A percentile compares a stretch with the other conserved stretches of the same genome.
Evolutionary conservation across 257 asterid species (phyloP).

Genomic region (Rehmannia glutinosa): DNA sequence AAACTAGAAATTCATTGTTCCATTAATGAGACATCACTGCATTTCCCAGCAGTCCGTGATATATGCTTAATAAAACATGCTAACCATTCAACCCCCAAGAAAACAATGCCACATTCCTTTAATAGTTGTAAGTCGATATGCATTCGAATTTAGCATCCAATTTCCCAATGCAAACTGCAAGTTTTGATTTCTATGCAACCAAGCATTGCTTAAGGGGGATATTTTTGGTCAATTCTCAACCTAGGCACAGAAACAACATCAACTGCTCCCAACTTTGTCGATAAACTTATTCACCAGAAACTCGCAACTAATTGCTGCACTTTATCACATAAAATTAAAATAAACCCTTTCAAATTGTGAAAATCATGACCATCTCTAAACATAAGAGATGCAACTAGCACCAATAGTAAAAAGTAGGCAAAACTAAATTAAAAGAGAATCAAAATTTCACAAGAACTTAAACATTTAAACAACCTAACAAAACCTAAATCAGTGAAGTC

Average conservation of each 20-base stretch:
- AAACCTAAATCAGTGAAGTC: neutral
- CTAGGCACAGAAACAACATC: too few species aligned
- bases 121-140: neutral
- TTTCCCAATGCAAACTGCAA: neutral
- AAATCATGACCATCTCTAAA: neutral
- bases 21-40: too few species aligned
- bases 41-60: neutral
- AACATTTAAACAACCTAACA: constrained; percentile 3
- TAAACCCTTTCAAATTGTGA: too few species aligned
- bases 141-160: neutral
- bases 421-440: neutral
- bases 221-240: too few species aligned
- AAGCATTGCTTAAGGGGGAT: neutral
- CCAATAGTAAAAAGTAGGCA: too few species aligned
- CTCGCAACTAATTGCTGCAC: too few species aligned
- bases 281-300: too few species aligned
- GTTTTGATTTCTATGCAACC: neutral
- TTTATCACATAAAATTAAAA: too few species aligned
- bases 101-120: neutral
- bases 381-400: neutral
- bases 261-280: too few species aligned
- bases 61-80: neutral
- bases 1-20: neutral
- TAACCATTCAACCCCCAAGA: neutral
- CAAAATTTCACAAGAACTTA: constrained; percentile 1